Evolutionary conservation across 2,329 filamentous ascomycete species (phyloP).

Genomic region (Thelonectria discophora): DNA sequence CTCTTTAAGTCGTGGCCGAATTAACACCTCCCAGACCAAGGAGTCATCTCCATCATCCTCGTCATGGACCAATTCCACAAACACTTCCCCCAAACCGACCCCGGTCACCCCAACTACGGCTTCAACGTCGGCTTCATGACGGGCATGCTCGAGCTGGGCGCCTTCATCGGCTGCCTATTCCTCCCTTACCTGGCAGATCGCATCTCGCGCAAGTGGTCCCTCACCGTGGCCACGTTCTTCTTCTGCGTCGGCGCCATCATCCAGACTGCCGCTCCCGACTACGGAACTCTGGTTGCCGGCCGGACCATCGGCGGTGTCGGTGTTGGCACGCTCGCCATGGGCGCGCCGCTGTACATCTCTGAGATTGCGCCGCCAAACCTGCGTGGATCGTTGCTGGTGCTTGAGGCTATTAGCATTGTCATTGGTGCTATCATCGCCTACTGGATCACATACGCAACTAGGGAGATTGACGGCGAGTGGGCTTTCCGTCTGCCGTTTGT

Average conservation of each 20-base stretch:
- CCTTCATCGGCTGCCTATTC: slow-evolving; percentile 48
- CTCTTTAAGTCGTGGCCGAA: neutral
- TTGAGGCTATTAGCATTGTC: slow-evolving; percentile 61
- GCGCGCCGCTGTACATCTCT: slow-evolving; percentile 44
- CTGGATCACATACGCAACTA: slow-evolving; percentile 63
- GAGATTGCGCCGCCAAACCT: slow-evolving; percentile 50
- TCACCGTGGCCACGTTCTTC: slow-evolving; percentile 49
- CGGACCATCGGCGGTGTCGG: slow-evolving; percentile 44
- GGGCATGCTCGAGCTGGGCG: slow-evolving; percentile 53
- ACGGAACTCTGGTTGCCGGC: slow-evolving; percentile 41
- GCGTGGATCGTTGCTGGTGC: slow-evolving; percentile 54
- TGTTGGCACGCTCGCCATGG: slow-evolving; percentile 44
- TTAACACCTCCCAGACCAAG: slow-evolving; percentile 41
- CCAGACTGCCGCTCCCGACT: slow-evolving; percentile 42
- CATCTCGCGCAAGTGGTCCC: slow-evolving; percentile 54
- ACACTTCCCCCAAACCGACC: slow-evolving; percentile 46
- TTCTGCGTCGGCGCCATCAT: slow-evolving; percentile 56
- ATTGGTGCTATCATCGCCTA: slow-evolving; percentile 62
- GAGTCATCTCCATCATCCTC: slow-evolving; percentile 53
- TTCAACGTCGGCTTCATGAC: slow-evolving; percentile 50
- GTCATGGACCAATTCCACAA: slow-evolving; percentile 56
- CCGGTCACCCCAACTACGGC: slow-evolving; percentile 18
- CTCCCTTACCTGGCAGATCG: slow-evolving; percentile 51
- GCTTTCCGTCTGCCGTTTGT: slow-evolving; percentile 58
- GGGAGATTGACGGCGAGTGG: slow-evolving; percentile 51